These are phyloP conservation scores for Pleurotus platypus DNA, from an alignment of 768 basidiomycete genomes.

Conservation along the genomic window DNA sequence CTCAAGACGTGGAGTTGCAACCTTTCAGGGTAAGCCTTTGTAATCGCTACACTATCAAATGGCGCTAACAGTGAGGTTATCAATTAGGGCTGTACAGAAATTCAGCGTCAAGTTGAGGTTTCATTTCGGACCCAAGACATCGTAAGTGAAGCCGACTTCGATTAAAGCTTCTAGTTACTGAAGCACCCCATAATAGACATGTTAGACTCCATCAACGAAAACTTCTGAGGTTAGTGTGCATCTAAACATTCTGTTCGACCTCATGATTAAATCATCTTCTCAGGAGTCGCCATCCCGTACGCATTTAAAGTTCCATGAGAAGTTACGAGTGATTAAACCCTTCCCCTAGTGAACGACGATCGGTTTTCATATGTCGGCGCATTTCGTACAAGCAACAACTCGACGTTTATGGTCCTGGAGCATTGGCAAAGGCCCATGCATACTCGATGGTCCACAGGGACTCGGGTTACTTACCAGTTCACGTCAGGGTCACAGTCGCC, in stretches of 20 bases:
- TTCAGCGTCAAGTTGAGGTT: neutral
- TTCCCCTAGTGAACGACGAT: no score
- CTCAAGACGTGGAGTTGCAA: conserved; percentile 3
- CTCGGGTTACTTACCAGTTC: no score
- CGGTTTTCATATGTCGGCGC: no score
- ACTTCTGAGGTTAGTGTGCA: neutral
- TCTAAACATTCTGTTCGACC: neutral
- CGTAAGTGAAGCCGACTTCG: neutral
- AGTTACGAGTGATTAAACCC: no score
- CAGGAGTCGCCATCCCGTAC: neutral
- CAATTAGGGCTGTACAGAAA: conserved; percentile 1
- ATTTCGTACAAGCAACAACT: no score
- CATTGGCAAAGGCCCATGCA: no score
- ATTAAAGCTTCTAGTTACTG: no score
- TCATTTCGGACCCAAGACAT: neutral
- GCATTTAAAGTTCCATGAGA: neutral
- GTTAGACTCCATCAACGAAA: neutral
- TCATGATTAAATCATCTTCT: neutral
- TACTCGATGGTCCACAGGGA: no score
- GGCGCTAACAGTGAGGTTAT: neutral
- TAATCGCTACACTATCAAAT: no score
- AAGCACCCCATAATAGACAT: neutral
- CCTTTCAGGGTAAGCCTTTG: neutral
- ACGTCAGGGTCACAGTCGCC: no score
- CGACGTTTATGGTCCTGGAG: no score